Conservation (phyloP, 768 basidiomycete species). For the Rhodocollybia butyracea region DNA sequence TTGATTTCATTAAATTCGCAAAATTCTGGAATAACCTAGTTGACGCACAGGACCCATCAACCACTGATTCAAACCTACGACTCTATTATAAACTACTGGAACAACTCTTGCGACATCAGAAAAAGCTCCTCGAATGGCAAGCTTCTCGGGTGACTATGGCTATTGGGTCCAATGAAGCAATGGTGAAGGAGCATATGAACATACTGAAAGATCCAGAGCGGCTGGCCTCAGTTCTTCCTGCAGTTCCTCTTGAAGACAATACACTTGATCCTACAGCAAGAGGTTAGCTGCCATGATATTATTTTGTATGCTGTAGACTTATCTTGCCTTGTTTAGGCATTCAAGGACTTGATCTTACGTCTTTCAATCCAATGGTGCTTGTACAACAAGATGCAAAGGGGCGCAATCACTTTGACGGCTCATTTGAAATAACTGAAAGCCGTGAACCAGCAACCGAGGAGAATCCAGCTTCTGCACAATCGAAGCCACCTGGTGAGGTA, state of each 20-base stretch:
- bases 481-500: no score
- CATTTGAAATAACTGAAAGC: background rate
- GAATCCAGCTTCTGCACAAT: background rate
- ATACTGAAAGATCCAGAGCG: background rate
- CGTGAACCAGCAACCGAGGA: background rate
- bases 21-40: conserved; percentile 12
- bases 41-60: conserved; percentile 2
- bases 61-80: conserved; percentile 5
- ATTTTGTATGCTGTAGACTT: background rate
- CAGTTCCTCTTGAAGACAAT: background rate
- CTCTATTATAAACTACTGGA: conserved; percentile 14
- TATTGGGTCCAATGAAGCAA: background rate
- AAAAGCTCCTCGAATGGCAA: background rate
- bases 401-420: background rate
- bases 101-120: conserved; percentile 14
- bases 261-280: background rate
- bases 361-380: background rate
- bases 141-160: background rate
- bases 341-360: background rate
- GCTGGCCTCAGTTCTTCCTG: background rate
- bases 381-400: background rate
- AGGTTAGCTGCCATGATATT: background rate
- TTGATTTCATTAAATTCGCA: conserved; percentile 10
- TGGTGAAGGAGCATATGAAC: background rate
- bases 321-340: background rate